Conservation (phyloP, 2,329 filamentous ascomycete genomes). For the Xylaria sp. region DNA sequence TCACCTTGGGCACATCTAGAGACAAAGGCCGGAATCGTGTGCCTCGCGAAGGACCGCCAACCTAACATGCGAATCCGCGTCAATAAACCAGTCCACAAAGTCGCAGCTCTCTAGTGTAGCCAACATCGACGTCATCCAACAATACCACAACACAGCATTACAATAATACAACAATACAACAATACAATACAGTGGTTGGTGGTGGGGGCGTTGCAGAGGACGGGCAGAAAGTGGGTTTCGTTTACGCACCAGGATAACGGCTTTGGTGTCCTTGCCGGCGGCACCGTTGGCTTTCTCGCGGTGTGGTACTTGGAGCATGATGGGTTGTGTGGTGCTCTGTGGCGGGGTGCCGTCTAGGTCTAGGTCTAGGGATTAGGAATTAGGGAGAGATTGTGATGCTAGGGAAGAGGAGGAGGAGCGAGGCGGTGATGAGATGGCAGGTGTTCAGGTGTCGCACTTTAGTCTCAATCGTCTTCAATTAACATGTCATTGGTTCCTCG, state of each 20-base stretch:
- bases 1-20: slow-evolving; percentile 93
- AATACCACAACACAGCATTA: background rate
- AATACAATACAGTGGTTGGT: background rate
- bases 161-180: background rate
- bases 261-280: slow-evolving; percentile 77
- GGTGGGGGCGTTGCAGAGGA: slow-evolving; percentile 36
- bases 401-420: slow-evolving; percentile 8
- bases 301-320: slow-evolving; percentile 67
- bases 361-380: too few species aligned
- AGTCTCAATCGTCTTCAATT: slow-evolving; percentile 16
- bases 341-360: slow-evolving; percentile 4
- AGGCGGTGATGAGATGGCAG: slow-evolving; percentile 32
- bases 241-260: slow-evolving; percentile 84
- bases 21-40: slow-evolving; percentile 95
- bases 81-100: slow-evolving; percentile 37
- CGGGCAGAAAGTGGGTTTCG: slow-evolving; percentile 35
- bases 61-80: slow-evolving; percentile 62
- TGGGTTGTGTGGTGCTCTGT: slow-evolving; percentile 30
- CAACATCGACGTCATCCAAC: background rate
- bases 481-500: slow-evolving; percentile 24
- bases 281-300: slow-evolving; percentile 61
- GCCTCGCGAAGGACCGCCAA: slow-evolving; percentile 93
- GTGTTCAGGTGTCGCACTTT: background rate
- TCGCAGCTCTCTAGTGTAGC: background rate
- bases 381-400: background rate